phyloP scores from a whole-genome alignment of 2,329 filamentous ascomycete genomes.

The Claviceps pusilla region DNA sequence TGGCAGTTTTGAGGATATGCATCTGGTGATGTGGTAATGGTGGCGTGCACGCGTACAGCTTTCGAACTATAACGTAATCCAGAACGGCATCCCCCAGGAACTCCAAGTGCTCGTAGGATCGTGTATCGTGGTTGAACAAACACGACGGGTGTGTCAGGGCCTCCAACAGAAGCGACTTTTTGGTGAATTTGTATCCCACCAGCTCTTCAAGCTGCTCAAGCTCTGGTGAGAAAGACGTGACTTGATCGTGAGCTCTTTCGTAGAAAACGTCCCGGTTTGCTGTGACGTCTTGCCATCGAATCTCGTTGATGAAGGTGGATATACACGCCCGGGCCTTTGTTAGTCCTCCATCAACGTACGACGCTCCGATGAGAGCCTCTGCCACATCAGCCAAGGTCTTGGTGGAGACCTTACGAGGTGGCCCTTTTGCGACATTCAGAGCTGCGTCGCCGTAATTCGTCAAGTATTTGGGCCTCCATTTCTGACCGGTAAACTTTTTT shows the following conservation, averaged over 20 bases:
- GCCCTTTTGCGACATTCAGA: neutral
- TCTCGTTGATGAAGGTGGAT: constrained; percentile 47
- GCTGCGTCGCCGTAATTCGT: constrained; percentile 15
- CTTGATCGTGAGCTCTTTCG: constrained; percentile 20
- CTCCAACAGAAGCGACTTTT: constrained; percentile 56
- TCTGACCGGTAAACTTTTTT: constrained; percentile 48
- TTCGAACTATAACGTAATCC: constrained; percentile 56
- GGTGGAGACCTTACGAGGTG: constrained; percentile 38
- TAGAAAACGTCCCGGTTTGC: constrained; percentile 29
- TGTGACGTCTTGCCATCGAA: constrained; percentile 35
- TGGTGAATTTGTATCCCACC: constrained; percentile 56
- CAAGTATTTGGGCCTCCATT: constrained; percentile 56
- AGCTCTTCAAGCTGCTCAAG: constrained; percentile 44
- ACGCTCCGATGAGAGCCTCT: constrained; percentile 68
- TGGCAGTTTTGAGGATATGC: constrained; percentile 58
- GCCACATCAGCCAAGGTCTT: constrained; percentile 81
- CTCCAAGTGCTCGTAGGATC: constrained; percentile 57
- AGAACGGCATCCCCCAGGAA: constrained; percentile 79
- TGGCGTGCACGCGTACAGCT: constrained; percentile 34
- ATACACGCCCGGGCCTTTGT: constrained; percentile 49
- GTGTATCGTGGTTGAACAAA: constrained; percentile 24
- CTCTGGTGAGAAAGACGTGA: constrained; percentile 20
- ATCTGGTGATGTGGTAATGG: constrained; percentile 42
- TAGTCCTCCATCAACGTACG: constrained; percentile 54
- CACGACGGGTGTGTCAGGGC: constrained; percentile 65